A percentile compares a stretch with the other conserved stretches of the same genome.
Evolutionary conservation across 78 protist genomes (phyloP).

Genomic region (Neovahlkampfia damariscottae): DNA sequence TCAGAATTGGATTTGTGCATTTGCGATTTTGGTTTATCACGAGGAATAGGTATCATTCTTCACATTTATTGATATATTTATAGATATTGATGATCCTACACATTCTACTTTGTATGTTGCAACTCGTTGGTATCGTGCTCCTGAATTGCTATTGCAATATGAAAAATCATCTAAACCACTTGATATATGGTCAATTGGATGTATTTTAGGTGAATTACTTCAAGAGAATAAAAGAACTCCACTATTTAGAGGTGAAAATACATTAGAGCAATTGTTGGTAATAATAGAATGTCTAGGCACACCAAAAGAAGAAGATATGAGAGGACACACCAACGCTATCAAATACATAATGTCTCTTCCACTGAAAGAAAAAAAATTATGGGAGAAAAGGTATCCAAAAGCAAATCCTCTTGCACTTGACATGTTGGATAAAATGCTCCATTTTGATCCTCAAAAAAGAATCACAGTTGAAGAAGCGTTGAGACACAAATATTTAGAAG

Average conservation of each 20-base stretch:
- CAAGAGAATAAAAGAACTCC: constrained; percentile 16
- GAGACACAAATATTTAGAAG: no score
- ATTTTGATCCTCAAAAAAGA: constrained; percentile 52
- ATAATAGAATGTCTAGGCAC: constrained; percentile 6
- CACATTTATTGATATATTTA: neutral
- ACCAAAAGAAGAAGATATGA: constrained; percentile 9
- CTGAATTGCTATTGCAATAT: constrained; percentile 79
- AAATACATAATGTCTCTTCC: no score
- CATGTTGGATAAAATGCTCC: constrained; percentile 48
- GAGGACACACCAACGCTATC: neutral
- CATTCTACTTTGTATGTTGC: constrained; percentile 73
- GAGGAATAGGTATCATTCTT: neutral
- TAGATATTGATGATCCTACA: neutral
- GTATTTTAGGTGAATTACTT: constrained; percentile 93
- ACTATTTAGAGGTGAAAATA: constrained; percentile 38
- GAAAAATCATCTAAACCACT: constrained; percentile 49
- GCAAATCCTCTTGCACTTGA: constrained; percentile 28
- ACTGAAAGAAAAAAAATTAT: no score
- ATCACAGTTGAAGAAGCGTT: no score
- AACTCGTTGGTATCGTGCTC: constrained; percentile 98
- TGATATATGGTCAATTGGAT: constrained; percentile 82
- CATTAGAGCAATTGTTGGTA: constrained; percentile 11
- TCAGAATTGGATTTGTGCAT: constrained; percentile 15
- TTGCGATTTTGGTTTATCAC: constrained; percentile 20
- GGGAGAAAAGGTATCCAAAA: neutral